Evolutionary conservation across 805 yeast genomes (phyloP), one percentile per base, ranked within the genome.

Genomic region (Schwanniomyces pseudopolymorphus): DNA sequence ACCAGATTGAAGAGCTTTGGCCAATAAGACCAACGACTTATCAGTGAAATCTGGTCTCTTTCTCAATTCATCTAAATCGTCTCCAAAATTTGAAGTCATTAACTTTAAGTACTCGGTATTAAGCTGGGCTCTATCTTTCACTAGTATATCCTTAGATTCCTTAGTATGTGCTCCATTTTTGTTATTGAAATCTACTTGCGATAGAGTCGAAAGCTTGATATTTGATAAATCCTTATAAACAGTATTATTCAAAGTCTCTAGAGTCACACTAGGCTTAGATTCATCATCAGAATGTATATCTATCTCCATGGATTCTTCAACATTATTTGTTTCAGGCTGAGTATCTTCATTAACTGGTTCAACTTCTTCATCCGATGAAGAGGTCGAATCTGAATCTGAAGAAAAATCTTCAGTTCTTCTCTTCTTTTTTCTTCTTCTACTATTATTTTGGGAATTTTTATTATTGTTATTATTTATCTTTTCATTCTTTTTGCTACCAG

Each of bases 321-420:
- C 38, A 3, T 51, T 33, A 16, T 39, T 28, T 6, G 24, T 51
- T 22, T 54, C 51, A 40, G 10, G 13, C 8, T 26, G 13, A 4
- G 40, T 35, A 44, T 40, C 39, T 43, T 19, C 53, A 39, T 26
- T 48, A 49, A 31, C 42, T n/a, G 38, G 45, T 40, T 57, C 56
- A 58, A 27, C 49, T 16, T 51, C 54, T 10, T 45, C 56, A 9
- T 66, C 71, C 13, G 62, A 53, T 13, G 53, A 48, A 4, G 46
- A 44, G 4, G 66, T 58, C 1, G 77, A 77, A 31, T 70, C 75
- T 1, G 81, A 75, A 37, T 72, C 72, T 14, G 79, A 77, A 0
- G 87, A 83, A 25, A 83, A 80, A 53, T 84, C 89, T 43, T 84
- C 89, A 0, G 92, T 85, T 82, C 91, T 85, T 80, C 90, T 83